A percentile compares a stretch with the other conserved stretches of the same genome.
phyloP scores from a whole-genome alignment of 2,329 filamentous ascomycete species.

The Daldinia sp. region DNA sequence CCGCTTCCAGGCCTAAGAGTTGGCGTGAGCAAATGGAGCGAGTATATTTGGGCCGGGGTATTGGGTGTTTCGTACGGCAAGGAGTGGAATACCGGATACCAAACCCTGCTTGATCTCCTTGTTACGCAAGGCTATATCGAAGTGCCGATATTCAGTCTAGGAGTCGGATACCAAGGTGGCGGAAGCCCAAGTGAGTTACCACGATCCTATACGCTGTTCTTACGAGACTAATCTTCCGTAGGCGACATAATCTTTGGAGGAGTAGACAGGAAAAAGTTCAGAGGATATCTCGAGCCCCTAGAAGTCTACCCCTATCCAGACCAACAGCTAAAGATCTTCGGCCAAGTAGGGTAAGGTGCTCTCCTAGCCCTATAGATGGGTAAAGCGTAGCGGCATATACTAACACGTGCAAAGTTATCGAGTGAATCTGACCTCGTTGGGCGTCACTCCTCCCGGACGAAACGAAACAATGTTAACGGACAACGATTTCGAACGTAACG shows the following conservation, averaged over 20 bases:
- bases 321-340: constrained; percentile 46
- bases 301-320: constrained; percentile 49
- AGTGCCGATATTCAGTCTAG: constrained; percentile 50
- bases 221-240: constrained; percentile 10
- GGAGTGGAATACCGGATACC: constrained; percentile 48
- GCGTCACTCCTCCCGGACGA: constrained; percentile 44
- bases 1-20: constrained; percentile 47
- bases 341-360: constrained; percentile 45
- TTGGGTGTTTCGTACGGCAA: constrained; percentile 50
- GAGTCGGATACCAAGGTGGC: constrained; percentile 47
- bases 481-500: constrained; percentile 51
- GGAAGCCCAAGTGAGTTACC: constrained; percentile 43
- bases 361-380: not conserved
- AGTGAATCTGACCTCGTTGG: constrained; percentile 50
- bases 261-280: constrained; percentile 55
- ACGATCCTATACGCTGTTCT: not conserved
- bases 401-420: constrained; percentile 44
- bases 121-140: constrained; percentile 46
- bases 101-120: constrained; percentile 48
- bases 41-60: constrained; percentile 50
- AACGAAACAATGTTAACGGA: constrained; percentile 41
- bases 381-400: not conserved
- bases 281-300: constrained; percentile 47
- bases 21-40: constrained; percentile 49
- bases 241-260: constrained; percentile 56